Percentiles rank a stretch among this genome's conserved stretches.
Conservation (phyloP, 2,329 filamentous ascomycete species). For the Trichoderma harzianum region DNA sequence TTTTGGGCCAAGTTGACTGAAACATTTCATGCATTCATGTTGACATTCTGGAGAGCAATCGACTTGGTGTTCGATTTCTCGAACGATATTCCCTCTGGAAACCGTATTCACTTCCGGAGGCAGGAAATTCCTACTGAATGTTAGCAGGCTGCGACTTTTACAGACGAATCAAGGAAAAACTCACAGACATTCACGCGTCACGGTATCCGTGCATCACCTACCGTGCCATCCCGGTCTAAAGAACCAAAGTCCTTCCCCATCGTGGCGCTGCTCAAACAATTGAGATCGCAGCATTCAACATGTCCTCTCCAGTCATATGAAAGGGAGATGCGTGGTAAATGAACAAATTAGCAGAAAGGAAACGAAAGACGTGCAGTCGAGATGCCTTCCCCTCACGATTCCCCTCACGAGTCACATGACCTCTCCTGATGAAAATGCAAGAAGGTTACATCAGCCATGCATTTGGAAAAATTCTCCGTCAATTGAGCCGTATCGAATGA, state of each 20-base stretch:
- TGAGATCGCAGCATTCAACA: neutral
- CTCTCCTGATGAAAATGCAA: neutral
- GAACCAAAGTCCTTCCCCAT: neutral
- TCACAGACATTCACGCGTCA: neutral
- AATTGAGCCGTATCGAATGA: neutral
- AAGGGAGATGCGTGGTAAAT: neutral
- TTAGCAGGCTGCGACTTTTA: neutral
- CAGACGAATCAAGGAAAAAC: neutral
- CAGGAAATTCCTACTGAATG: neutral
- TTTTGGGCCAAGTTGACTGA: neutral
- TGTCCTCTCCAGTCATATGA: neutral
- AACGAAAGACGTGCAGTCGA: neutral
- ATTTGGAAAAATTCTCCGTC: neutral
- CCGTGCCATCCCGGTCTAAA: neutral
- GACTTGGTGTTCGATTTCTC: neutral
- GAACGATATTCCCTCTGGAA: neutral
- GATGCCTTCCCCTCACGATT: conserved; percentile 18
- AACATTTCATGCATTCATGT: neutral
- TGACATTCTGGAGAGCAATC: neutral
- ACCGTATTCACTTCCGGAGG: neutral
- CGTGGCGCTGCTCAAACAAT: neutral
- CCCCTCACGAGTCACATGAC: conserved; percentile 20
- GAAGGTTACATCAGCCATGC: conserved; percentile 8
- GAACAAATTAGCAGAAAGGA: neutral
- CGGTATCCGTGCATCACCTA: neutral